phyloP scores from a whole-genome alignment of 2,329 filamentous ascomycete species.

The Claviceps paspali region DNA sequence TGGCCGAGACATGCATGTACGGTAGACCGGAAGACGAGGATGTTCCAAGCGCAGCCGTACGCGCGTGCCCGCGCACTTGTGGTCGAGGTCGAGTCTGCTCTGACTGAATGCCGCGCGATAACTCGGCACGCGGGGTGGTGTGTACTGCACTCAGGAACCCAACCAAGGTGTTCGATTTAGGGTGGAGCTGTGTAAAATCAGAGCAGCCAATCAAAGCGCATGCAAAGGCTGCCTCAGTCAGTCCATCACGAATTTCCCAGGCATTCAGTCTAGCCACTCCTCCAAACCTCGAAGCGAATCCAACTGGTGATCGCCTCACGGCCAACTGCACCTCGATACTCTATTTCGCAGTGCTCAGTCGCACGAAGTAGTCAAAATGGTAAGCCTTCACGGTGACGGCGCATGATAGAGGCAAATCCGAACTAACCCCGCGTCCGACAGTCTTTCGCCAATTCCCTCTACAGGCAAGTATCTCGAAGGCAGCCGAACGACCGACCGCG shows the following conservation, averaged over 20 bases:
- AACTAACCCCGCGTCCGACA: slow-evolving; percentile 22
- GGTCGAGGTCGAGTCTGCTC: neutral
- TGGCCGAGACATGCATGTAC: neutral
- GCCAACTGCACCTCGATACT: slow-evolving; percentile 12
- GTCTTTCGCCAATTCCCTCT: slow-evolving; percentile 21
- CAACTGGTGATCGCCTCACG: slow-evolving; percentile 14
- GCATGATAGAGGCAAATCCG: slow-evolving; percentile 2
- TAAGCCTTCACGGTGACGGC: slow-evolving; percentile 11
- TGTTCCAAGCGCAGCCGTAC: neutral
- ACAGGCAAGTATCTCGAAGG: slow-evolving; percentile 21
- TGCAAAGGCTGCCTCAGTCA: slow-evolving; percentile 17
- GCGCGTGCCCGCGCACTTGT: no score
- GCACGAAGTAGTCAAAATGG: slow-evolving; percentile 21
- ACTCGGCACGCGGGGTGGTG: neutral
- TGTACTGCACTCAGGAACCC: no score
- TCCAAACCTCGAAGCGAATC: slow-evolving; percentile 14
- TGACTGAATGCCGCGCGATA: no score
- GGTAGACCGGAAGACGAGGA: neutral
- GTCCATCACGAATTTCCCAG: slow-evolving; percentile 15
- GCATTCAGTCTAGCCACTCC: slow-evolving; percentile 5
- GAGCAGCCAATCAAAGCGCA: slow-evolving; percentile 16
- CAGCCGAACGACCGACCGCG: slow-evolving; percentile 5
- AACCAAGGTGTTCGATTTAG: neutral
- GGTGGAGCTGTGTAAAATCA: neutral
- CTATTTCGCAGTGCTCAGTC: slow-evolving; percentile 15